A percentile compares a stretch with the other conserved stretches of the same genome.
phyloP scores from a whole-genome alignment of 2,329 filamentous ascomycete species.

The Nemania abortiva region DNA sequence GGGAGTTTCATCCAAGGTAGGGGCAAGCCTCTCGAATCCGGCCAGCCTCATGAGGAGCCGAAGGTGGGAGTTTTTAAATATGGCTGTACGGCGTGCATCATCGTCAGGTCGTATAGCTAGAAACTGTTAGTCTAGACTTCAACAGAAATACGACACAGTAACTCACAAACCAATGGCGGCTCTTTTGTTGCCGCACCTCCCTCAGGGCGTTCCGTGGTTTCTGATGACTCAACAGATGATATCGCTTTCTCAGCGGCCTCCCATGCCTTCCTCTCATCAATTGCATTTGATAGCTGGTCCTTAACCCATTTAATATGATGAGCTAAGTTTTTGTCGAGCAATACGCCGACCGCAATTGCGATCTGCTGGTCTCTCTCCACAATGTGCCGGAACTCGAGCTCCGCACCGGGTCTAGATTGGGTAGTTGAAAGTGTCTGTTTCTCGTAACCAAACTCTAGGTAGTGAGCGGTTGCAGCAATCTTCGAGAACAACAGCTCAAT shows the following conservation, averaged over 20 bases:
- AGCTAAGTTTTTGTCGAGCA: slow-evolving; percentile 83
- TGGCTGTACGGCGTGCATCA: slow-evolving; percentile 74
- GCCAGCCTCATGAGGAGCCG: slow-evolving; percentile 84
- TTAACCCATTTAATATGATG: slow-evolving; percentile 87
- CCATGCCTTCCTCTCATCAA: slow-evolving; percentile 81
- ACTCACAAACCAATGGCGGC: slow-evolving; percentile 66
- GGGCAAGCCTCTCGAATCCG: slow-evolving; percentile 72
- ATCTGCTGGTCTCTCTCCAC: slow-evolving; percentile 78
- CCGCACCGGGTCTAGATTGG: slow-evolving; percentile 78
- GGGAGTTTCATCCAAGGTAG: slow-evolving; percentile 73
- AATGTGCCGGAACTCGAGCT: slow-evolving; percentile 83
- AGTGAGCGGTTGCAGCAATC: slow-evolving; percentile 83
- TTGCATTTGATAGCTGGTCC: slow-evolving; percentile 74
- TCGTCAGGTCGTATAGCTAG: slow-evolving; percentile 73
- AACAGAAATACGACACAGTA: slow-evolving; percentile 34
- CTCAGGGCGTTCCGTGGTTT: slow-evolving; percentile 43
- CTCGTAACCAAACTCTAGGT: slow-evolving; percentile 90
- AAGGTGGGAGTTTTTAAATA: slow-evolving; percentile 91
- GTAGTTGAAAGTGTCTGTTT: slow-evolving; percentile 74
- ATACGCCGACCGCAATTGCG: slow-evolving; percentile 80
- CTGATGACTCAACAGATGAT: slow-evolving; percentile 55
- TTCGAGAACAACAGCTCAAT: slow-evolving; percentile 97
- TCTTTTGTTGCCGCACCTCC: slow-evolving; percentile 53
- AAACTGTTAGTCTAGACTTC: slow-evolving; percentile 47
- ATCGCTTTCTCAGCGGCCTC: slow-evolving; percentile 76